Base-by-base conservation (phyloP, 805 yeast genomes). In the Kockiozyma suomiensis region DNA sequence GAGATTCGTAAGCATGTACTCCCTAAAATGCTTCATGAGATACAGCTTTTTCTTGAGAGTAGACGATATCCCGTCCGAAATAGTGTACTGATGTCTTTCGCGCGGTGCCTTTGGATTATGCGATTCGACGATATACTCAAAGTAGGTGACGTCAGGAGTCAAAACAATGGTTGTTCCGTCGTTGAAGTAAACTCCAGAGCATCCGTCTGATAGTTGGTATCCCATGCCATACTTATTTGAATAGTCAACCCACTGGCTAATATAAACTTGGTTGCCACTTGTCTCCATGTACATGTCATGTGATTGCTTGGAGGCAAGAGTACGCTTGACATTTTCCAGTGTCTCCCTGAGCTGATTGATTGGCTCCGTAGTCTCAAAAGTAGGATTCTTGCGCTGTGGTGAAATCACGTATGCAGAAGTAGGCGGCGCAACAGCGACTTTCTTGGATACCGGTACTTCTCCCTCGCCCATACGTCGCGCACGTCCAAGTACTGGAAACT, bases 241-340 rank as follows among this genome's bases (percentile, higher is more conserved):
- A 73, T 93, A 94, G 73, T 94, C 99, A 30, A 96, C 98, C 99
- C 99, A 94, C 72, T 93, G 92, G 62, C 96, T 88, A 45, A 93
- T 85, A 61, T 89, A 82, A 6, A 19, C 55, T n/a, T 40, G 43
- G 15, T 32, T 30, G n/a, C 33, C n/a, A n/a, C 21, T 32, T 13
- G 21, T 5, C 19, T 28, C 49, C 10, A 47, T 5, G n/a, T 32
- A 12, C 12, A 35, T 23, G 15, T 21, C 50, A 12, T 19, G 25
- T 2, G 13, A 30, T 6, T 8, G 25, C 32, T 46, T 46, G n/a
- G 40, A 42, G 15, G 47, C 35, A 15, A 58, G 55, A 12, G 55
- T 58, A n/a, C 43, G 28, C 0, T 35, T 25, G n/a, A 58, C n/a
- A 28, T 35, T 58, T 23, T 41, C 51, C n/a, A 53, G 33, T 13